Base-by-base conservation (phyloP, 352 stramenopile genomes). In the Globisporangium acanthophoron region DNA sequence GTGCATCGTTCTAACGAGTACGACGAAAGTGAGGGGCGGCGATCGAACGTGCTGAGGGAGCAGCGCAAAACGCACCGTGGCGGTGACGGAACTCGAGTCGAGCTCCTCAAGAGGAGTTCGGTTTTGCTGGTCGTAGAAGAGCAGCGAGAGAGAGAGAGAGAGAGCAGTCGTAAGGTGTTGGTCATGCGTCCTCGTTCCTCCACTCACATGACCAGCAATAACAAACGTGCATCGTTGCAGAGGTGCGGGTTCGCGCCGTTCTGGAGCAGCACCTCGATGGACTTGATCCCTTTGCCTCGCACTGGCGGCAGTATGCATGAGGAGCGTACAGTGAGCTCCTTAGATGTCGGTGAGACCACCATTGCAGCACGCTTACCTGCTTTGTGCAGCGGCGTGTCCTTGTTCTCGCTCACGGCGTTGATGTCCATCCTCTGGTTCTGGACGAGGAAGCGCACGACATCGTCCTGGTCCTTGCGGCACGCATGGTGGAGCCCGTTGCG, bases 301-400 rank as follows among this genome's bases (percentile, higher is more conserved):
- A 76, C 66, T 79, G 44, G 41, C 11, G 11, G 35, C 35, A 27
- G 24, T 27, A 27, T 1, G 24, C 24, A 27, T 27, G 24, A 27
- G 24, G 24, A 27, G 24, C 3, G 24, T 27, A 27, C 24, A 27
- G 24, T 27, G 24, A 27, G 33, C 33, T 33, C 11, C 15, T 43
- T 21, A 0, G 35, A 15, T 41, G 3, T 41, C 12, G 35, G 3
- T 15, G 4, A 41, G 35, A 15, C 11, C 35, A 16, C 2, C 35
- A 4, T 9, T 41, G 6, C 9, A 41, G 35, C 35, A 15, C 20
- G 58, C 66, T 1, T 35, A 90, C 79, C 79, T 65, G 82, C 82
- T 83, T 92, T 92, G 54, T 90, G 82, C 52, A 92, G 64, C 20
- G 82, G 80, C 12, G 82, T 92, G 60, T 90, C 80, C 52, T 78